Evolutionary conservation across 148 eudicot genomes (phyloP).

Genomic region (Spergularia bocconei): DNA sequence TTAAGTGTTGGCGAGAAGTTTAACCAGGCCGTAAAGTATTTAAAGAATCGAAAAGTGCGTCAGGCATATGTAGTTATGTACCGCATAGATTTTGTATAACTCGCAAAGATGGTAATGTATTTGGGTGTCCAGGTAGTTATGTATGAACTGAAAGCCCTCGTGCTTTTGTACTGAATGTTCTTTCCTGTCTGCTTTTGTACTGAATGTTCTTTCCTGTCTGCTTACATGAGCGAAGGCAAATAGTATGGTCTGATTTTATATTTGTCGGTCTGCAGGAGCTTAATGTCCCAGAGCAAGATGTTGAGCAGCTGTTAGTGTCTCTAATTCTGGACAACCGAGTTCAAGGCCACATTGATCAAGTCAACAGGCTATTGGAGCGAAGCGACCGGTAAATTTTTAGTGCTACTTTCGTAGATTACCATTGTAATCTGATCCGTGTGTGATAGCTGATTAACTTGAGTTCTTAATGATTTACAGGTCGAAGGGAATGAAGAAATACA

Average conservation of each 20-base stretch:
- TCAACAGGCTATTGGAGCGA: constrained; percentile 77
- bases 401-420: not conserved
- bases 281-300: constrained; percentile 90
- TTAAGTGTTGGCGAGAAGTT: too few species aligned
- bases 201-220: not conserved
- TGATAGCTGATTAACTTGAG: not conserved
- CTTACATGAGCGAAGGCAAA: constrained; percentile 3
- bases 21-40: too few species aligned
- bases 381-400: constrained; percentile 56
- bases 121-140: not conserved
- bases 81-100: not conserved
- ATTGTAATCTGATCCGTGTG: not conserved
- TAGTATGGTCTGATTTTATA: not conserved
- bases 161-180: not conserved
- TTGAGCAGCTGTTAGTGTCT: constrained; percentile 83
- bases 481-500: constrained; percentile 88
- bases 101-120: not conserved
- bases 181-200: constrained; percentile 4
- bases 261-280: constrained; percentile 55
- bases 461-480: constrained; percentile 45
- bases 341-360: constrained; percentile 97
- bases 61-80: not conserved
- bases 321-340: constrained; percentile 89
- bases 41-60: too few species aligned
- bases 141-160: not conserved